Percentiles rank a stretch among this genome's conserved stretches.
phyloP scores from a whole-genome alignment of 352 stramenopile species.

The Plasmopara viticola region DNA sequence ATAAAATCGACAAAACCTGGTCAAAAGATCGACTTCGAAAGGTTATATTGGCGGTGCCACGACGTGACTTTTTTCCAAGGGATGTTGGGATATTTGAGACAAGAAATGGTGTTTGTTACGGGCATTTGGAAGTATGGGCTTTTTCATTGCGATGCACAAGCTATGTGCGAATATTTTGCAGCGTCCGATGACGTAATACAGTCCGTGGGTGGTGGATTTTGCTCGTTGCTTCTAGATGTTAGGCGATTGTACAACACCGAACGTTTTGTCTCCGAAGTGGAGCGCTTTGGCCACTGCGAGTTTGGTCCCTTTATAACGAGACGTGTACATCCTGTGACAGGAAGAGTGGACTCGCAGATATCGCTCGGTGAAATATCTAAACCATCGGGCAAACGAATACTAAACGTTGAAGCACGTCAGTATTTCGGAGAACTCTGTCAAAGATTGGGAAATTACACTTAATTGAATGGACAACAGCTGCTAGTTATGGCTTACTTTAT shows the following conservation, averaged over 20 bases:
- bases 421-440: no score
- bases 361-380: background rate
- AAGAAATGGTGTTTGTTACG: conserved; percentile 29
- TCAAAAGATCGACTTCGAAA: conserved; percentile 25
- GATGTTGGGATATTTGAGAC: conserved; percentile 5
- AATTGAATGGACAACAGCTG: no score
- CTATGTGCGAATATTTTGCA: conserved; percentile 33
- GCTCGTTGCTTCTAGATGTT: no score
- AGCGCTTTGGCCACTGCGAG: conserved; percentile 37
- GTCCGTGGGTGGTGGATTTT: no score
- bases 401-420: no score
- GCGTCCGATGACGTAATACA: no score
- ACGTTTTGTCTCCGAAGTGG: conserved; percentile 18
- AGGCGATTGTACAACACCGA: no score
- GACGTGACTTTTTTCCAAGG: conserved; percentile 33
- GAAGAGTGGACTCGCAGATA: conserved; percentile 7
- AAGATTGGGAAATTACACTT: no score
- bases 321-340: conserved; percentile 33
- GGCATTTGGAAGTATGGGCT: conserved; percentile 51
- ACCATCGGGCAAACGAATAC: no score
- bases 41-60: conserved; percentile 39
- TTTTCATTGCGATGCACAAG: conserved; percentile 32
- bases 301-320: conserved; percentile 42
- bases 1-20: conserved; percentile 21
- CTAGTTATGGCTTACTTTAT: conserved; percentile 35